These are phyloP conservation scores for Trametes hirsuta DNA, from an alignment of 1,284 basidiomycete species.

Conservation along the genomic window DNA sequence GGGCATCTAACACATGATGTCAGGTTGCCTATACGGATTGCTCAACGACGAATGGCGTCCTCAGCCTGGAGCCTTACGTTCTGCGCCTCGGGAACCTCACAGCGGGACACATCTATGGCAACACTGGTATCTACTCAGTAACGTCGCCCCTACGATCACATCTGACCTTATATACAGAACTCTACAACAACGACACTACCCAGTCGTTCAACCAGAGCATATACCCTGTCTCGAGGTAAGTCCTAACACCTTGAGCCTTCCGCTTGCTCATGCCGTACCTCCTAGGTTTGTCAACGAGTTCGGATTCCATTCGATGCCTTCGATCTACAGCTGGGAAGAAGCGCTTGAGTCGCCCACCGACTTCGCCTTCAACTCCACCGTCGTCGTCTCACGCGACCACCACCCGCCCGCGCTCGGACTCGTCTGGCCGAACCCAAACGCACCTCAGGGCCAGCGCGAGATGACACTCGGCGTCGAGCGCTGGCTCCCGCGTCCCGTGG, in stretches of 20 bases:
- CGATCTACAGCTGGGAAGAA: conserved; percentile 64
- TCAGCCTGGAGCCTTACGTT: conserved; percentile 57
- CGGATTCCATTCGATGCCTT: conserved; percentile 66
- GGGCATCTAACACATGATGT: background rate
- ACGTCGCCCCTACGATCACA: background rate
- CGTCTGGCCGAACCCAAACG: conserved; percentile 60
- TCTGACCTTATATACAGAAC: conserved; percentile 32
- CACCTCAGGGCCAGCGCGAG: conserved; percentile 54
- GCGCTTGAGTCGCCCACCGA: conserved; percentile 54
- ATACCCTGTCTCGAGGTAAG: conserved; percentile 51
- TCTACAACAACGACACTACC: conserved; percentile 58
- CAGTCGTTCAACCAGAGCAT: conserved; percentile 58
- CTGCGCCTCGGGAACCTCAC: conserved; percentile 55
- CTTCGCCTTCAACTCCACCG: conserved; percentile 62
- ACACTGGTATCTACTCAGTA: conserved; percentile 42
- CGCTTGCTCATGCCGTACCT: background rate
- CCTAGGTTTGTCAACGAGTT: conserved; percentile 4
- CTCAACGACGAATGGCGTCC: conserved; percentile 58
- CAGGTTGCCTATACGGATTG: conserved; percentile 63
- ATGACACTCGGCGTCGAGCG: conserved; percentile 54
- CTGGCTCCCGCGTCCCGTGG: conserved; percentile 52
- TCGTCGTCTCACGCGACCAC: conserved; percentile 61
- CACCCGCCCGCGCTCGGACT: conserved; percentile 59
- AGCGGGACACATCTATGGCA: conserved; percentile 57
- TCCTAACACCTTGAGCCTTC: background rate